Evolutionary conservation across 2,329 filamentous ascomycete species (phyloP).

Genomic region (Niveomyces coronatus): DNA sequence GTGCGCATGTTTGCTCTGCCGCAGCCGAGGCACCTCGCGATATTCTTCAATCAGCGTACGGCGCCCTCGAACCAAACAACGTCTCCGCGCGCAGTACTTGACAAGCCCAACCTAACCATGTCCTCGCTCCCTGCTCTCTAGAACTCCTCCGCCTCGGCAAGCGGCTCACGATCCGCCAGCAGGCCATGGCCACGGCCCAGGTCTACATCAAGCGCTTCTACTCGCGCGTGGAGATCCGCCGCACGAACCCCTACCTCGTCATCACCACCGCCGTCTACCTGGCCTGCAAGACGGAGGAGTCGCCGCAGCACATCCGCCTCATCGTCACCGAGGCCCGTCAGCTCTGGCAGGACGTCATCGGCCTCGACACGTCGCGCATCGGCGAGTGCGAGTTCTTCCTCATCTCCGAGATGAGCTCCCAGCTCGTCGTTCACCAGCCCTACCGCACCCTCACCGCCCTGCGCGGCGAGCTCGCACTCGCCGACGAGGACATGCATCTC

Average conservation of each 20-base stretch:
- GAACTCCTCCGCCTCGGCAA: constrained; percentile 77
- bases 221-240: constrained; percentile 77
- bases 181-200: constrained; percentile 87
- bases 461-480: constrained; percentile 57
- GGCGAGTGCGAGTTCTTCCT: constrained; percentile 91
- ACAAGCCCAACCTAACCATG: constrained; percentile 6
- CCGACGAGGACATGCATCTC: constrained; percentile 67
- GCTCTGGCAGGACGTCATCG: constrained; percentile 71
- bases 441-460: constrained; percentile 72
- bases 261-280: constrained; percentile 90
- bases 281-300: constrained; percentile 97
- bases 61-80: constrained; percentile 5
- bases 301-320: constrained; percentile 87
- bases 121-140: constrained; percentile 21
- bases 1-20: constrained; percentile 75
- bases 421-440: constrained; percentile 83
- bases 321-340: constrained; percentile 78
- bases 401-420: constrained; percentile 83
- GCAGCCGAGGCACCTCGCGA: constrained; percentile 70
- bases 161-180: constrained; percentile 75
- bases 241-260: constrained; percentile 87
- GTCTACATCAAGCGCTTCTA: constrained; percentile 94
- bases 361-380: constrained; percentile 69
- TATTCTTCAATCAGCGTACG: constrained; percentile 83
- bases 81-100: background rate